A percentile compares a stretch with the other conserved stretches of the same genome.
Conservation (phyloP, 2,329 filamentous ascomycete species). For the Rhynchosporium agropyri region DNA sequence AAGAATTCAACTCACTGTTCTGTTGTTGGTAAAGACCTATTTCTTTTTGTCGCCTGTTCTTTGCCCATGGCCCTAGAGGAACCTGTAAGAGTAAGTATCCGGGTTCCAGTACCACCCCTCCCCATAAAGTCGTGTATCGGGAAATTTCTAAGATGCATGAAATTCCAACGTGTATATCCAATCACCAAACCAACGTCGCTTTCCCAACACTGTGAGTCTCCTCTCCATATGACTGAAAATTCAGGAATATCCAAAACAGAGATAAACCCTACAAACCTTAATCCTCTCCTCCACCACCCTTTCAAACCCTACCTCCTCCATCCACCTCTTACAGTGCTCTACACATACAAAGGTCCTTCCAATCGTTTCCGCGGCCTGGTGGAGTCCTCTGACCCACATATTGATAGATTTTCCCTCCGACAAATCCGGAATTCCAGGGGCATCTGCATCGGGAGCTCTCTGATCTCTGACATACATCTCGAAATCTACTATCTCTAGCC, state of each 20-base stretch:
- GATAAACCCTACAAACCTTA: slow-evolving; percentile 1
- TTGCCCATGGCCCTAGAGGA: slow-evolving; percentile 44
- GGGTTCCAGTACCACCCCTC: too few species aligned
- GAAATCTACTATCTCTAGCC: slow-evolving; percentile 35
- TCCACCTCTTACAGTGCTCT: slow-evolving; percentile 34
- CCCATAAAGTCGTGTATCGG: too few species aligned
- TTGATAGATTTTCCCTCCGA: slow-evolving; percentile 20
- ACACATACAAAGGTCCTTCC: slow-evolving; percentile 38
- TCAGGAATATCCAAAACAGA: too few species aligned
- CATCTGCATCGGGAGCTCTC: background rate
- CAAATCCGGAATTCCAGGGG: background rate
- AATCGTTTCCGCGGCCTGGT: slow-evolving; percentile 42
- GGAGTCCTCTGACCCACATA: slow-evolving; percentile 30
- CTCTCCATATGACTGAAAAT: too few species aligned
- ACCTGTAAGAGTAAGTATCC: slow-evolving; percentile 9
- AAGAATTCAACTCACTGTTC: slow-evolving; percentile 17
- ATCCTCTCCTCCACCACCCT: slow-evolving; percentile 26
- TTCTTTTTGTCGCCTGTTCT: slow-evolving; percentile 43
- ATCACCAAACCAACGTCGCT: background rate
- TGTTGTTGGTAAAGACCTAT: slow-evolving; percentile 42
- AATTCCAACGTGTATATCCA: background rate
- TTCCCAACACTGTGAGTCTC: background rate
- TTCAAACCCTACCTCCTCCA: slow-evolving; percentile 45
- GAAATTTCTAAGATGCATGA: too few species aligned
- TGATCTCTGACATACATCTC: slow-evolving; percentile 31